phyloP scores from a whole-genome alignment of 345 rosid species.

The Turnera subulata region DNA sequence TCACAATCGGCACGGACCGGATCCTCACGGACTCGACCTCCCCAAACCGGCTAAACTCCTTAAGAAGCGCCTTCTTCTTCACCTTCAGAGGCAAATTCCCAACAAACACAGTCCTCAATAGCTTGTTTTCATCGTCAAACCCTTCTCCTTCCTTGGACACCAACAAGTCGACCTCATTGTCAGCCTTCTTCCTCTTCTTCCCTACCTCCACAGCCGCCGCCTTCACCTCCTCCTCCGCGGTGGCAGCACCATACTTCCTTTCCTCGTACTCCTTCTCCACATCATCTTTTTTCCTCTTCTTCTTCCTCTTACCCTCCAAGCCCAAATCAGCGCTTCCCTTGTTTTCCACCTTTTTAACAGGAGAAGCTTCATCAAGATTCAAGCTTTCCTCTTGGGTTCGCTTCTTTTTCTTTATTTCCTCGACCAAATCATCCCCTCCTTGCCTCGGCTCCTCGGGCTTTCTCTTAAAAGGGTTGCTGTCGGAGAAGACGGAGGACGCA shows the following conservation, averaged over 20 bases:
- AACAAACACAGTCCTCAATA: constrained; percentile 85
- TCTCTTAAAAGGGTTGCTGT: constrained; percentile 76
- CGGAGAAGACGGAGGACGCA: constrained; percentile 59
- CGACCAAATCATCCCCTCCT: background rate
- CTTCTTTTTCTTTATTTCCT: constrained; percentile 17
- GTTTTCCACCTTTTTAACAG: too few relatives aligned
- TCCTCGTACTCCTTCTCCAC: constrained; percentile 74
- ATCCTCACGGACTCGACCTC: constrained; percentile 85
- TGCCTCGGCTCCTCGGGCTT: constrained; percentile 36
- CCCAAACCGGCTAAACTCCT: constrained; percentile 78
- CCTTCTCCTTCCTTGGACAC: constrained; percentile 50
- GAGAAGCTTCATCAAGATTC: background rate
- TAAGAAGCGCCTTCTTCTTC: constrained; percentile 66
- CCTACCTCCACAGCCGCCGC: constrained; percentile 35
- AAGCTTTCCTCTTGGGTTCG: constrained; percentile 9
- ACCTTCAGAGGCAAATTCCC: constrained; percentile 84
- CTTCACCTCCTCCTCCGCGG: constrained; percentile 13
- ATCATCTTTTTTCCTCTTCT: constrained; percentile 92
- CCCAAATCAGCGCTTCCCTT: constrained; percentile 10
- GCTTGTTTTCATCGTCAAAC: constrained; percentile 85
- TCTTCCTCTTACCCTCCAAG: constrained; percentile 27
- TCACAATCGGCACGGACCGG: constrained; percentile 76
- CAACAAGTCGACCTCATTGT: constrained; percentile 43
- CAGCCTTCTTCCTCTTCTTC: constrained; percentile 75
- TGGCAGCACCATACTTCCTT: constrained; percentile 51